Base-by-base conservation (phyloP, 768 basidiomycete genomes). In the Lactarius hengduanensis region DNA sequence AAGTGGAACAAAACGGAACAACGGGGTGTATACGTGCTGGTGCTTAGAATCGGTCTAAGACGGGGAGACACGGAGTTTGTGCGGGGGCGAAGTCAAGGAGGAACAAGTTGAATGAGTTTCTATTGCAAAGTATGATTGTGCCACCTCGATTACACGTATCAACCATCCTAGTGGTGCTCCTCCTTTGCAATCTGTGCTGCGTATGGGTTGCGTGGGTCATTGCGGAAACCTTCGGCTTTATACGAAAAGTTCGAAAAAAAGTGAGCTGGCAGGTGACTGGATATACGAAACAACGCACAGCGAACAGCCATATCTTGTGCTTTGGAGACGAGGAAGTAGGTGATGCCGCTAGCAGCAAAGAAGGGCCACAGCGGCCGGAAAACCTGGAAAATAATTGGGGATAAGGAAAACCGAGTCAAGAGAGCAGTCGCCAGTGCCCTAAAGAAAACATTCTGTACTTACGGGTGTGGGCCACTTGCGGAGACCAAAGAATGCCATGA, bases 181-280 rank as follows among this genome's bases (percentile, higher is more conserved):
- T 89, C 83, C 75, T 84, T 86, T 62, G 92, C 89, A 64, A 92
- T 85, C 73, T 89, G 83, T 28, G 86, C 86, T 11, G 88, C 89
- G 77, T 92, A 91, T 43, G 91, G 92, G 82, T 94, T 94, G 74
- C 86, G 86, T 40, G 91, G 85, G 75, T 93, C 89, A 71, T 86
- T 87, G 70, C 85, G 84, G 75, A 83, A 92, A 73, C 81, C 76
- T 69, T 83, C 83, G 66, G 90, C 91, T 91, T 59, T 58, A 47
- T 59, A 45, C 50, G 38, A 26, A 54, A 10, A 57, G 5, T 22
- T n/a, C 36, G 28, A 2, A 54, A 45, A 22, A 26, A 26, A 20
- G 34, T 50, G 62, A 54, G 55, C 34, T 62, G 15, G 62, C 47
- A 32, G 34, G 2, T 41, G 11, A 32, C 50, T 8, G 32, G 50